A percentile compares a stretch with the other conserved stretches of the same genome.
phyloP scores from a whole-genome alignment of 306 rosid genomes.

The Dryas alaskensis region DNA sequence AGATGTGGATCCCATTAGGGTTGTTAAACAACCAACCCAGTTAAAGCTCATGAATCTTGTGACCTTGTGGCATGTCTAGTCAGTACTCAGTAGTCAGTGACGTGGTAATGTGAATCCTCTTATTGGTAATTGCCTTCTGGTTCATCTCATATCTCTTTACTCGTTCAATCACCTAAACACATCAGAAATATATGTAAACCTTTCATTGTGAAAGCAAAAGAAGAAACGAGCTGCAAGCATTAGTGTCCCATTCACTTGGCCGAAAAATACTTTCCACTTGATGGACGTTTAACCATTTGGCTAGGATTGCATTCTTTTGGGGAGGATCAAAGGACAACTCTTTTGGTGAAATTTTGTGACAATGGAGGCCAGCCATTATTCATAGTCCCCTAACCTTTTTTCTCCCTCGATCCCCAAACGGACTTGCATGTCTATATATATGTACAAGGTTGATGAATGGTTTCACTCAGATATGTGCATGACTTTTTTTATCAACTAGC shows the following conservation, averaged over 20 bases:
- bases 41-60: neutral
- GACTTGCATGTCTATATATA: neutral
- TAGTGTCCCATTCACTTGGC: too few relatives aligned
- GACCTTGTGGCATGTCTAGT: too few relatives aligned
- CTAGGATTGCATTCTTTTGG: too few relatives aligned
- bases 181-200: neutral
- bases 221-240: neutral
- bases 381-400: too few relatives aligned
- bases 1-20: neutral
- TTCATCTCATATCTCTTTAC: neutral
- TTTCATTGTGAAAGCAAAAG: neutral
- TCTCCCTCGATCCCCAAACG: neutral
- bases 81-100: neutral
- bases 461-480: neutral
- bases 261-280: neutral
- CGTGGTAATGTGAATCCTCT: neutral
- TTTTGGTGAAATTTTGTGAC: too few relatives aligned
- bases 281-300: neutral
- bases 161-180: neutral
- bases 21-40: neutral
- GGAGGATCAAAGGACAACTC: too few relatives aligned
- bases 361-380: too few relatives aligned
- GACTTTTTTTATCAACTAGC: neutral
- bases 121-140: neutral
- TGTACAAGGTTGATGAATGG: neutral